Base-by-base conservation (phyloP, 2,329 filamentous ascomycete genomes). In the Hansfordia pulvinata region DNA sequence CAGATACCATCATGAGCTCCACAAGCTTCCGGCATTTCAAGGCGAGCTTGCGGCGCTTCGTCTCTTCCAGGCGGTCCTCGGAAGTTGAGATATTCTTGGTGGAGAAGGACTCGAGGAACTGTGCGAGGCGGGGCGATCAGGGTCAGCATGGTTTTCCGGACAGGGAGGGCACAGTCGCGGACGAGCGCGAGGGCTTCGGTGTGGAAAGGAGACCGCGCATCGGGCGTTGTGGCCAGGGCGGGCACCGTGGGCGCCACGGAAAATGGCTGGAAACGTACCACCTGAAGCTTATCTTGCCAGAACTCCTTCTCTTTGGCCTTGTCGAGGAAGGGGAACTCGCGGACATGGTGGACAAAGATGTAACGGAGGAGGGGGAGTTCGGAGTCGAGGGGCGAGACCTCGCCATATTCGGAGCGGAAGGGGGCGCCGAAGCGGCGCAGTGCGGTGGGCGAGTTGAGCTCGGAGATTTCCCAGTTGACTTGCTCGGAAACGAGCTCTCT, bases 1-100 rank as follows among this genome's bases (percentile, higher is more conserved):
- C 90, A 6, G 88, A 96, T 7, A 98, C 90, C 85, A 98, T 94
- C 90, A 98, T 98, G 34, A 98, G 64, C 62, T 98, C 90, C 8
- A 98, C 83, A 31, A 98, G 60, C 59, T 98, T 98, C 51, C 90
- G 78, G 25, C 82, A 84, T 65, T 98, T 98, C 41, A 77, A 64
- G 4, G 90, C 88, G 37, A 98, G 59, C 53, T 98, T 98, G 37
- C 76, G 69, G 31, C 90, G 72, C 60, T 98, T 98, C 8, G 90
- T 96, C 54, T 94, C 85, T 55, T 98, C 90, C 17, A 96, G 60
- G 4, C 90, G 74, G 49, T 98, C 90, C 55, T 96, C 90, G 5
- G 88, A 94, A 5, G 86, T 93, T 3, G 88, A 96, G 22, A 98
- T 94, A 50, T 88, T 81, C 52, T 96, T 98, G 48, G 79, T 90